phyloP scores from a whole-genome alignment of 169 alveolate species.

The Eimeria tenella region DNA sequence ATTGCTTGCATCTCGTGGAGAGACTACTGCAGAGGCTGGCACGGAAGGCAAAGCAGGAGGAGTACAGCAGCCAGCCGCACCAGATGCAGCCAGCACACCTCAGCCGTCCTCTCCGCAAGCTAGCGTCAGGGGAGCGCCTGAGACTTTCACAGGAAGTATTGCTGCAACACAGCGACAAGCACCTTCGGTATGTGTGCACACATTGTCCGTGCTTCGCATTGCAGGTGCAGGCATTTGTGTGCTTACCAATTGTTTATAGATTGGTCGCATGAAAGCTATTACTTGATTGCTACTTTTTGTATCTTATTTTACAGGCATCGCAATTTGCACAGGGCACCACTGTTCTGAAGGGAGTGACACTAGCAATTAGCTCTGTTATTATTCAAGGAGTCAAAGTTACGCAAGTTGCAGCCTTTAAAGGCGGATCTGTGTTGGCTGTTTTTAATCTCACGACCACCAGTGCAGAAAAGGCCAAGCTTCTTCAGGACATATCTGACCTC shows the following conservation, averaged over 20 bases:
- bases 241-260: no score
- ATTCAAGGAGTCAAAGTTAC: slow-evolving; percentile 26
- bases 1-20: slow-evolving; percentile 19
- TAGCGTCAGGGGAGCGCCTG: background rate
- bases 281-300: no score
- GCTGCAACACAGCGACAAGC: no score
- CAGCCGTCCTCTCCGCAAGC: background rate
- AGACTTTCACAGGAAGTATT: background rate
- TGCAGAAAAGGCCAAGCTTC: slow-evolving; percentile 44
- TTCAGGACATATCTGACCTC: slow-evolving; percentile 27
- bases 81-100: background rate
- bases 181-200: no score
- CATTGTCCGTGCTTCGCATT: no score
- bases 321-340: slow-evolving; percentile 51
- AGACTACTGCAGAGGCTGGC: background rate
- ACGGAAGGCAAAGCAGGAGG: background rate
- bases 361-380: slow-evolving; percentile 16
- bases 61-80: background rate
- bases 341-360: slow-evolving; percentile 40
- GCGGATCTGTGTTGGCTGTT: slow-evolving; percentile 45
- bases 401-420: slow-evolving; percentile 62
- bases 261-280: no score
- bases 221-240: no score
- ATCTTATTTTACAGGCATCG: slow-evolving; percentile 20
- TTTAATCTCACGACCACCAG: slow-evolving; percentile 56